phyloP scores from a whole-genome alignment of 164 flowering plant genomes.

The Berberis thunbergii region DNA sequence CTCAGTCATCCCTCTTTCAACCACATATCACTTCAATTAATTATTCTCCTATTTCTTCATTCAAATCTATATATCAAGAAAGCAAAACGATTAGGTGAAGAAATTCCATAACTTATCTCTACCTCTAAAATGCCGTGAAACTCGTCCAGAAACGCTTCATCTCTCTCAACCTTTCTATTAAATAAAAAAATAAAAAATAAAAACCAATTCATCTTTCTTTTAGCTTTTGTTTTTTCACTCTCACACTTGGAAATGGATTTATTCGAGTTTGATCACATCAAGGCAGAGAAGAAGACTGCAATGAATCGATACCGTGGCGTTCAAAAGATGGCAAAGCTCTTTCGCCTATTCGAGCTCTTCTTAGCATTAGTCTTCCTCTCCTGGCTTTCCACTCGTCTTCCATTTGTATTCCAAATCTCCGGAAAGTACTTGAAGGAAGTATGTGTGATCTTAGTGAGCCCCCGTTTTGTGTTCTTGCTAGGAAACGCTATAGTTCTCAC shows the following conservation, averaged over 20 bases:
- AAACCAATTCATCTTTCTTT: background rate
- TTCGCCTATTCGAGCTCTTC: constrained; percentile 44
- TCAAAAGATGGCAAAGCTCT: constrained; percentile 25
- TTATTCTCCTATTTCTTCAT: too few relatives aligned
- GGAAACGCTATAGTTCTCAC: constrained; percentile 50
- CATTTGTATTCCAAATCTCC: constrained; percentile 26
- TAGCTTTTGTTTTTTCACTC: background rate
- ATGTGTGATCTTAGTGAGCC: constrained; percentile 23
- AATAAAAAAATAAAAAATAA: too few relatives aligned
- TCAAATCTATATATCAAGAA: too few relatives aligned
- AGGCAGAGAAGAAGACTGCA: constrained; percentile 41
- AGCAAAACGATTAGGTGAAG: too few relatives aligned
- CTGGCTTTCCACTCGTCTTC: constrained; percentile 38
- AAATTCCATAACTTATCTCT: too few relatives aligned
- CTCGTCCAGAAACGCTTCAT: too few relatives aligned
- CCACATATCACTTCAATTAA: too few relatives aligned
- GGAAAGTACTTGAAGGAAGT: constrained; percentile 30
- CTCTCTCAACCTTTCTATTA: too few relatives aligned
- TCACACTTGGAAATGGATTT: background rate
- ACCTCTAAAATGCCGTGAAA: too few relatives aligned
- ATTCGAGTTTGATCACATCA: constrained; percentile 18
- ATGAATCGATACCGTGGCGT: constrained; percentile 25
- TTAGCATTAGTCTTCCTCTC: constrained; percentile 30
- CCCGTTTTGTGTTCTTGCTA: constrained; percentile 45
- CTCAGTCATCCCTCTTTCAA: too few relatives aligned